phyloP scores from a whole-genome alignment of 176 grass and related monocot species.

The Ensete glaucum region DNA sequence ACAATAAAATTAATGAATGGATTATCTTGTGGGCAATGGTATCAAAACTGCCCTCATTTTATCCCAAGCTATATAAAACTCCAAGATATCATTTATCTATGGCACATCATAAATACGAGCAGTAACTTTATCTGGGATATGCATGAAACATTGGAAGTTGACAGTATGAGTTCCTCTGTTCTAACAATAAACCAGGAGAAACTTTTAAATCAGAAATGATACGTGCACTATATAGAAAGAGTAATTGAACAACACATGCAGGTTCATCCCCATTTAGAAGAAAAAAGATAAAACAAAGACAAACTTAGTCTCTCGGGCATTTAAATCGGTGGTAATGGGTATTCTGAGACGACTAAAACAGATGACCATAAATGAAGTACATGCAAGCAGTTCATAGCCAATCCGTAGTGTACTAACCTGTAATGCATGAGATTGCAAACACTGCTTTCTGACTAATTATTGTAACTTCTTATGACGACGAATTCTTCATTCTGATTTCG shows the following conservation, averaged over 20 bases:
- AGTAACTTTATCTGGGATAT: too few relatives aligned
- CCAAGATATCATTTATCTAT: too few relatives aligned
- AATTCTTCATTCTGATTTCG: slow-evolving; percentile 3
- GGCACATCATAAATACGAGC: too few relatives aligned
- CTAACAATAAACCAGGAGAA: too few relatives aligned
- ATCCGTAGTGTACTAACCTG: background rate
- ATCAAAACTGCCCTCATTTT: too few relatives aligned
- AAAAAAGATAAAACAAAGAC: too few relatives aligned
- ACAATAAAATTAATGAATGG: too few relatives aligned
- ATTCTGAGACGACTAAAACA: background rate
- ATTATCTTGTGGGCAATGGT: too few relatives aligned
- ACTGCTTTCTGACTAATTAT: background rate
- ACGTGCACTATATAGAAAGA: background rate
- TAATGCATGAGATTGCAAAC: background rate
- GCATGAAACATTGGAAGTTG: too few relatives aligned
- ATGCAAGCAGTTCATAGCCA: background rate
- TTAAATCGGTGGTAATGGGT: background rate
- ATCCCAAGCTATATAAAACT: too few relatives aligned
- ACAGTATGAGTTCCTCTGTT: too few relatives aligned
- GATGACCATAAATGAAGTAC: background rate
- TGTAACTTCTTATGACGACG: background rate
- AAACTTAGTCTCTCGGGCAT: background rate
- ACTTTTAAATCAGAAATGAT: too few relatives aligned
- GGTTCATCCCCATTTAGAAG: background rate
- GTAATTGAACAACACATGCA: background rate